phyloP scores from a whole-genome alignment of 441 rosid species.

The Pelargonium citronellum region DNA sequence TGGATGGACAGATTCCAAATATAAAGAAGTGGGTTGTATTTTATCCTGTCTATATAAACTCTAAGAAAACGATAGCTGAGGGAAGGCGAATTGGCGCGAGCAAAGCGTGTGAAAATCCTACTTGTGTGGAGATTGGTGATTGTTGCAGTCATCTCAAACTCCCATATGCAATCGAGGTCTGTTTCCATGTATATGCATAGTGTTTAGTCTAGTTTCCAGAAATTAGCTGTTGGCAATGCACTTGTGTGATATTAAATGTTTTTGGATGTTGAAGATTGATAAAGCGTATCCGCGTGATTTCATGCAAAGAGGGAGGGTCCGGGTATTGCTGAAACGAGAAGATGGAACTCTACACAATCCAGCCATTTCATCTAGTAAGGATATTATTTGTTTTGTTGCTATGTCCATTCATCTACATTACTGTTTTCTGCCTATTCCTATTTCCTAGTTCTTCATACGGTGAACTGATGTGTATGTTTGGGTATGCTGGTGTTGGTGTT shows the following conservation, averaged over 20 bases:
- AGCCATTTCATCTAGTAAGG: conserved; percentile 71
- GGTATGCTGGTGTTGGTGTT: too few relatives aligned
- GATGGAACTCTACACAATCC: conserved; percentile 81
- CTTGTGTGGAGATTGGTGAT: conserved; percentile 64
- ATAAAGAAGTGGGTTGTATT: conserved; percentile 69
- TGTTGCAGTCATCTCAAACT: conserved; percentile 66
- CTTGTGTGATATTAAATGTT: background rate
- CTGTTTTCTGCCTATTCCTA: background rate
- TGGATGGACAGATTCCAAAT: conserved; percentile 39
- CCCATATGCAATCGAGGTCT: conserved; percentile 62
- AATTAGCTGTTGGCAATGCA: background rate
- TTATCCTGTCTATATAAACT: conserved; percentile 74
- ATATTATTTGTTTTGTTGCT: background rate
- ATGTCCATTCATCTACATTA: background rate
- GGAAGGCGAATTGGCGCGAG: conserved; percentile 59
- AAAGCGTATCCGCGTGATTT: conserved; percentile 94
- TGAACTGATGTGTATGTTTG: too few relatives aligned
- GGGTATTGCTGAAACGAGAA: conserved; percentile 69
- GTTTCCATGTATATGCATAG: background rate
- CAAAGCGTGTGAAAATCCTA: conserved; percentile 76
- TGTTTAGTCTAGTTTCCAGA: background rate
- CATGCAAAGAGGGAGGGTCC: conserved; percentile 93
- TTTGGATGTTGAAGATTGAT: conserved; percentile 44
- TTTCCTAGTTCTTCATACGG: too few relatives aligned
- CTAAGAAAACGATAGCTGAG: conserved; percentile 77